phyloP scores from a whole-genome alignment of 139 green algal species.

The Pleodorina starrii region DNA sequence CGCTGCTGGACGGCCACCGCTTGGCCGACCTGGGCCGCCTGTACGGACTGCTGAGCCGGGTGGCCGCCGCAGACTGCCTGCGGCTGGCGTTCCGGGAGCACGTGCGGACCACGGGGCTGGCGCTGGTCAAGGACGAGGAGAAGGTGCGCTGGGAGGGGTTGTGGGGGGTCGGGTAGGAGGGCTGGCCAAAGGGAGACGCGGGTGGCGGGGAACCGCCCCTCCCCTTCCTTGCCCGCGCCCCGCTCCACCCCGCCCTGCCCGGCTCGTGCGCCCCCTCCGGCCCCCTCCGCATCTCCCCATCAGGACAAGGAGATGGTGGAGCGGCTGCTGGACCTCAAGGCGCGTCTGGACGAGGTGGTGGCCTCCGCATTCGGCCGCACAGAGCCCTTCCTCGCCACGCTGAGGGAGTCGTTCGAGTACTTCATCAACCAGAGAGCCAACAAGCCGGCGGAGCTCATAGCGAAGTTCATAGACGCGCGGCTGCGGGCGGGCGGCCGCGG shows the following conservation, averaged over 20 bases:
- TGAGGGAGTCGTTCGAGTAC: slow-evolving; percentile 95
- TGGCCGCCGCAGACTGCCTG: slow-evolving; percentile 80
- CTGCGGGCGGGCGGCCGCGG: slow-evolving; percentile 85
- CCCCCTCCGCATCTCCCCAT: too few relatives aligned
- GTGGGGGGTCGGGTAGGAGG: too few relatives aligned
- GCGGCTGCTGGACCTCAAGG: slow-evolving; percentile 89
- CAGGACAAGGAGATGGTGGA: slow-evolving; percentile 94
- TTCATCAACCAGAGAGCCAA: slow-evolving; percentile 94
- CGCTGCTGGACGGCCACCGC: slow-evolving; percentile 81
- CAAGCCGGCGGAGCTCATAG: slow-evolving; percentile 95
- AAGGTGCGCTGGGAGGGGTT: slow-evolving; percentile 79
- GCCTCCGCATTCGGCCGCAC: slow-evolving; percentile 70
- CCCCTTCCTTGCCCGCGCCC: too few relatives aligned
- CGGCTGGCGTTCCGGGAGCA: slow-evolving; percentile 75
- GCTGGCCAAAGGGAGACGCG: too few relatives aligned
- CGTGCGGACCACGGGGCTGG: slow-evolving; percentile 77
- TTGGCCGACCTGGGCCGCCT: slow-evolving; percentile 89
- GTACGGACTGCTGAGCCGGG: slow-evolving; percentile 76
- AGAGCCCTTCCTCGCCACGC: slow-evolving; percentile 78
- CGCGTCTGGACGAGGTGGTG: slow-evolving; percentile 77
- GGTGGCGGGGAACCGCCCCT: too few relatives aligned
- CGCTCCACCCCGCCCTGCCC: too few relatives aligned
- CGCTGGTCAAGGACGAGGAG: slow-evolving; percentile 90
- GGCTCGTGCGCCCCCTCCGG: too few relatives aligned
- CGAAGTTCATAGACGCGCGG: slow-evolving; percentile 95